These are phyloP conservation scores for Tuber indicum DNA, from an alignment of 495 filamentous ascomycete genomes.

Conservation along the genomic window DNA sequence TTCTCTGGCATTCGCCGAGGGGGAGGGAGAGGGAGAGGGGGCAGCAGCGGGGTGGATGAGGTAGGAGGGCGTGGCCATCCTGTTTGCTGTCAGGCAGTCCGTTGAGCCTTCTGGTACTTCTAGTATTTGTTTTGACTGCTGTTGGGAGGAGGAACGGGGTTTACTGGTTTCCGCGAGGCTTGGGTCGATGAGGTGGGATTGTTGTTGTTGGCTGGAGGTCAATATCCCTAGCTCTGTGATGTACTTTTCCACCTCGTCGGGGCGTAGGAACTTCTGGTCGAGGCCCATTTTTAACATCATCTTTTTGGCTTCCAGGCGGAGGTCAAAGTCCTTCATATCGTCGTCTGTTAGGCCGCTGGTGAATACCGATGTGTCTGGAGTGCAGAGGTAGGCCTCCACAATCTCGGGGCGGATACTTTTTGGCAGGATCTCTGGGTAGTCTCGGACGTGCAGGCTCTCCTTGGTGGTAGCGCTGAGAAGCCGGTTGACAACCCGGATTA, in stretches of 20 bases:
- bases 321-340: slow-evolving; percentile 32
- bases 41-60: slow-evolving; percentile 5
- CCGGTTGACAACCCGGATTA: slow-evolving; percentile 47
- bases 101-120: slow-evolving; percentile 2
- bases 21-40: slow-evolving; percentile 18
- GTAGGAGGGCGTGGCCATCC: slow-evolving; percentile 6
- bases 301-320: slow-evolving; percentile 43
- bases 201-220: slow-evolving; percentile 8
- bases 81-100: slow-evolving; percentile 7
- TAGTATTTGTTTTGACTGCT: background rate
- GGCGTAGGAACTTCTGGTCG: slow-evolving; percentile 67
- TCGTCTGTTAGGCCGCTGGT: slow-evolving; percentile 19
- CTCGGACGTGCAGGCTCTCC: slow-evolving; percentile 54
- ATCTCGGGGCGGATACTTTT: slow-evolving; percentile 42
- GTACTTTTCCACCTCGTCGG: slow-evolving; percentile 65
- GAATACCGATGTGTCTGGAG: slow-evolving; percentile 42
- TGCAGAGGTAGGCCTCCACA: slow-evolving; percentile 45
- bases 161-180: background rate
- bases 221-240: slow-evolving; percentile 54
- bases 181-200: slow-evolving; percentile 39
- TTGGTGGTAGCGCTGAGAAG: slow-evolving; percentile 44
- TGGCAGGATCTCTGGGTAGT: slow-evolving; percentile 50
- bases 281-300: slow-evolving; percentile 49
- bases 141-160: background rate
- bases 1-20: slow-evolving; percentile 9